These are phyloP conservation scores for Viola odorata DNA, from an alignment of 345 rosid genomes.

Conservation along the genomic window DNA sequence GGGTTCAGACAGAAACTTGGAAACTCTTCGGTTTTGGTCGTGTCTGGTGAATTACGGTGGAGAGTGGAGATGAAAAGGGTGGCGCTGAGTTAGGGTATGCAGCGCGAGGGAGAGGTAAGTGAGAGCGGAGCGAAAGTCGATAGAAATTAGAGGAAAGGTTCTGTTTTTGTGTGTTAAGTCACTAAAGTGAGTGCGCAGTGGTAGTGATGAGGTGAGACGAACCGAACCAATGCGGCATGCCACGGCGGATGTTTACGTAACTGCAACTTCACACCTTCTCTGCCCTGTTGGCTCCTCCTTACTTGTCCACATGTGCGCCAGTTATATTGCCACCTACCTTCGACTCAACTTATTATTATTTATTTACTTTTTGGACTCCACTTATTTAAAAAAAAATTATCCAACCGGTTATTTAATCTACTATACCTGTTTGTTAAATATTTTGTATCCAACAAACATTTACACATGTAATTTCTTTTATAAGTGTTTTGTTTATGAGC, in stretches of 20 bases:
- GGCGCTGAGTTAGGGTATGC: slow-evolving; percentile 9
- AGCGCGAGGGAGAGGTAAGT: neutral
- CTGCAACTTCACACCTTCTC: slow-evolving; percentile 13
- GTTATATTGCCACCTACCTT: neutral
- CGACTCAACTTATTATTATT: no score
- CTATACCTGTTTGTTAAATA: no score
- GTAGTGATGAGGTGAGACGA: slow-evolving; percentile 10
- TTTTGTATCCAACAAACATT: no score
- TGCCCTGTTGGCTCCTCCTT: slow-evolving; percentile 20
- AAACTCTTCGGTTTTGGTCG: neutral
- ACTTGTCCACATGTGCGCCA: slow-evolving; percentile 19
- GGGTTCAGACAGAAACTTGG: no score
- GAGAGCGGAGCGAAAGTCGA: neutral
- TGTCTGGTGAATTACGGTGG: neutral
- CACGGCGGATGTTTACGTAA: slow-evolving; percentile 6
- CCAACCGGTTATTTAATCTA: no score
- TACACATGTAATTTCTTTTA: no score
- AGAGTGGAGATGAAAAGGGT: slow-evolving; percentile 1
- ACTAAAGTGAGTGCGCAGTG: slow-evolving; percentile 1
- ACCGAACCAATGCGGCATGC: neutral
- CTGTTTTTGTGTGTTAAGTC: slow-evolving; percentile 1
- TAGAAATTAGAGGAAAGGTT: slow-evolving; percentile 10
- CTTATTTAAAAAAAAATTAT: no score
- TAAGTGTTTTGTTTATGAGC: no score
- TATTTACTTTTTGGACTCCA: neutral